Base-by-base conservation (phyloP, 78 protist species). In the Dictyostelium brefeldianum region DNA sequence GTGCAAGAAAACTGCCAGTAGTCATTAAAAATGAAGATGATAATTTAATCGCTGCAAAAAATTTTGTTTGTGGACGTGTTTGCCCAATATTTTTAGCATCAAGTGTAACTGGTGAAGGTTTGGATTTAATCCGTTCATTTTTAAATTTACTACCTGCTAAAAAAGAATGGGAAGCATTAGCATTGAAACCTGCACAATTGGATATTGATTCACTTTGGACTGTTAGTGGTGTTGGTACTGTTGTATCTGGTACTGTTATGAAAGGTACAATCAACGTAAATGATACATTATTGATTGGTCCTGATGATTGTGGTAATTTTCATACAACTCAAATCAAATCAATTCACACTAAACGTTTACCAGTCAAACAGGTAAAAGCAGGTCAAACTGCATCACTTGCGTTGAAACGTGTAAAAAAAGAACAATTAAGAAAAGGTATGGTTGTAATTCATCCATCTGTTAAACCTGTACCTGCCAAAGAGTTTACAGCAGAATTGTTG, bases 361-460 rank as follows among this genome's bases (percentile, higher is more conserved):
- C 97, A 0, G 97, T 95, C 12, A 73, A 90, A 36, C 78, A 70
- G 18, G 98, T 97, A 27, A 27, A 69, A 18, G 97, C 98, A 3
- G 98, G 98, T 10, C 97, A 95, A 73, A 65, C 96, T 0, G 98
- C 98, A 25, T 65, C 96, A 22, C 36, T 98, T 53, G 98, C 98
- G 5, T 82, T 98, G 46, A 96, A 96, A 78, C 94, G 95, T 75
- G 78, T 96, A 47, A 94, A 94, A 92, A 89, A 96, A 43, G 29
- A 50, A 0, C 51, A 70, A 20, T 43, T 98, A 43, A 83, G 99
- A 64, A 97, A 97, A 84, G 99, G 98, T 31, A 98, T 97, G 98
- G 95, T 97, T n/a, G 64, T 97, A 7, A 14, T 95, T 14, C 94
- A 47, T 31, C 70, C 70, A 3, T 31, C 89, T 5, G 80, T 56